These are phyloP conservation scores for Nannizziopsis arthrosporioides DNA, from an alignment of 2,329 filamentous ascomycete species.

Conservation along the genomic window DNA sequence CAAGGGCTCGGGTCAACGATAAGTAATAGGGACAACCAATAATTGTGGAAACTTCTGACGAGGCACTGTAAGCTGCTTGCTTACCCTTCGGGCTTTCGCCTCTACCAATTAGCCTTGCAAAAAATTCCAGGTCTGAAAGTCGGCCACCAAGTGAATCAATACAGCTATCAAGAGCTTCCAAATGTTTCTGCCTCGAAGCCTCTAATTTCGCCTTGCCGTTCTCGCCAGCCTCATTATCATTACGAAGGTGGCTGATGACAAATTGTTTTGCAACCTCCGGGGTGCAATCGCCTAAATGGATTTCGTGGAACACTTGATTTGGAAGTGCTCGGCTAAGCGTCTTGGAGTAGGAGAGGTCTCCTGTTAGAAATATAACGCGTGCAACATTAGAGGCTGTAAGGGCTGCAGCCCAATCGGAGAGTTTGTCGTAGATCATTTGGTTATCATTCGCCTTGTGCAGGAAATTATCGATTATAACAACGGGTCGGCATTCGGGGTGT, in stretches of 20 bases:
- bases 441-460: constrained; percentile 62
- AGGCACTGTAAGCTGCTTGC: too few relatives aligned
- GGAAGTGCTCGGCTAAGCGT: constrained; percentile 76
- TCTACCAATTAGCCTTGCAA: constrained; percentile 77
- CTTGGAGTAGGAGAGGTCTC: constrained; percentile 79
- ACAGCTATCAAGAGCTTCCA: constrained; percentile 64
- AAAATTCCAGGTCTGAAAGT: constrained; percentile 87
- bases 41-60: too few relatives aligned
- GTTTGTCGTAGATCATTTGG: constrained; percentile 58
- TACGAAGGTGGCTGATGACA: constrained; percentile 62
- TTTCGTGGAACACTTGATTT: constrained; percentile 77
- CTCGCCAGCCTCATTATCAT: constrained; percentile 33
- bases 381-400: constrained; percentile 79
- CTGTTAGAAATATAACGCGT: constrained; percentile 88
- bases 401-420: constrained; percentile 80
- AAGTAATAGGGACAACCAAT: too few relatives aligned
- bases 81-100: constrained; percentile 63
- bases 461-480: constrained; percentile 88
- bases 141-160: constrained; percentile 77
- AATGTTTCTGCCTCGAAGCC: constrained; percentile 31
- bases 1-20: too few relatives aligned
- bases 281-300: constrained; percentile 74
- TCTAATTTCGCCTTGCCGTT: constrained; percentile 23
- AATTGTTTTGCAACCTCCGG: constrained; percentile 80
- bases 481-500: constrained; percentile 69